Base-by-base conservation (phyloP, 2,329 filamentous ascomycete species). In the Ceratocystis harringtonii region DNA sequence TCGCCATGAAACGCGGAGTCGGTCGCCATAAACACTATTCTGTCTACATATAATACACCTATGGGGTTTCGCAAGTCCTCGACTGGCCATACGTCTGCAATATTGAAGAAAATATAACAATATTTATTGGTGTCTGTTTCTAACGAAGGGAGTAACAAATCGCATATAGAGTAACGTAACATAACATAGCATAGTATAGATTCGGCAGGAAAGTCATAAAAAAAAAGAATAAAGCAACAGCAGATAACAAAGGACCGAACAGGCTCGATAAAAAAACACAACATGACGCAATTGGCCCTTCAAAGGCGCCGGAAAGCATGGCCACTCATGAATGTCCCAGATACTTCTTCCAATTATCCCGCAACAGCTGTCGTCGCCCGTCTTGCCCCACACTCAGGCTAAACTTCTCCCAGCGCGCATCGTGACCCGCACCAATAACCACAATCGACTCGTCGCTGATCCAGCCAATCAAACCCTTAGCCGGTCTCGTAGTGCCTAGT, bases 331-430 rank as follows among this genome's bases (percentile, higher is more conserved):
- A 73, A 65, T 74, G 76, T 5, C 77, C 77, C 63, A 92, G 76
- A 76, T 92, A 94, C 70, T 85, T 81, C 75, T 90, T 92, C 90
- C 90, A 95, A 1, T 88, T 89, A 71, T 92, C 86, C 68, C 88
- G 80, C 36, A 84, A 76, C 68, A 88, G 83, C 63, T 83, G 78
- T 57, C 85, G 80, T 69, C 82, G 84, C 8, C 89, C 88, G 68
- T 88, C 84, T 25, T 86, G 81, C 15, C 81, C 82, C 65, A 87
- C 81, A n/a, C 80, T 80, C 63, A 95, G 78, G 22, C 86, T 78
- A 71, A 95, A 96, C 68, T 88, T 91, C 77, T 96, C 91, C 90
- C 92, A 96, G 62, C 88, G 81, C 17, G 88, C 88, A 72, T 94
- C 89, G 67, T 82, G 80, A 0, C 91, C 91, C 0, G 89, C 88